Base-by-base conservation (phyloP, 495 filamentous ascomycete genomes). In the Aspergillus campestris region DNA sequence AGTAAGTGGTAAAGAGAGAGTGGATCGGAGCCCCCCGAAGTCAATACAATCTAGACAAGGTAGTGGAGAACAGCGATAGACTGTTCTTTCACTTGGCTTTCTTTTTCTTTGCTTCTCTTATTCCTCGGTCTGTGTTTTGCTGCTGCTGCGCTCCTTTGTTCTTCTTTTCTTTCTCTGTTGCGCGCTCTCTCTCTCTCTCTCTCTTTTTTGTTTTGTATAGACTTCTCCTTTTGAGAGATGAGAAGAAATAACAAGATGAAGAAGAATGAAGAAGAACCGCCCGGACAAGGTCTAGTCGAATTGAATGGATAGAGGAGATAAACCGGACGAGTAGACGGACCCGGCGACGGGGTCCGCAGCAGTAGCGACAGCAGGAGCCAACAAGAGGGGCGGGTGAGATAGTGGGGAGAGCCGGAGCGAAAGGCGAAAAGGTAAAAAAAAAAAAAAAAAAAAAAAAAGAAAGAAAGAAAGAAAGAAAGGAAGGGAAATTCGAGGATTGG, bases 21-120 rank as follows among this genome's bases (percentile, higher is more conserved):
- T 57, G 55, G 55, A 57, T 57, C 50, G 44, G 48, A 48, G 34
- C 43, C 45, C 50, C 55, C 55, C 55, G 50, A 57, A 48, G 47
- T 48, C 43, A 56, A 50, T 37, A 44, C 31, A 27, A 30, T 37
- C 18, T 40, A 28, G 18, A 24, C 18, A 24, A 24, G 53, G 40
- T 45, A 45, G 50, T 53, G 55, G 50, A 42, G 47, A 50, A 45
- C 42, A 44, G 18, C 18, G 18, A 24, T 24, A 24, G 18, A 24
- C 18, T 24, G 18, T 24, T 24, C 18, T 24, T 24, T 24, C 18
- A 1, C 18, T 24, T 24, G 18, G 18, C 4, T 24, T 24, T 24
- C 18, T 24, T 24, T 24, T 24, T 24, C 18, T 24, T 24, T 24
- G 1, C 18, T 24, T 24, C 18, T 24, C 18, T 24, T 24, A 1